Base-by-base conservation (phyloP, 2,329 filamentous ascomycete species). In the Blastomyces silverae region DNA sequence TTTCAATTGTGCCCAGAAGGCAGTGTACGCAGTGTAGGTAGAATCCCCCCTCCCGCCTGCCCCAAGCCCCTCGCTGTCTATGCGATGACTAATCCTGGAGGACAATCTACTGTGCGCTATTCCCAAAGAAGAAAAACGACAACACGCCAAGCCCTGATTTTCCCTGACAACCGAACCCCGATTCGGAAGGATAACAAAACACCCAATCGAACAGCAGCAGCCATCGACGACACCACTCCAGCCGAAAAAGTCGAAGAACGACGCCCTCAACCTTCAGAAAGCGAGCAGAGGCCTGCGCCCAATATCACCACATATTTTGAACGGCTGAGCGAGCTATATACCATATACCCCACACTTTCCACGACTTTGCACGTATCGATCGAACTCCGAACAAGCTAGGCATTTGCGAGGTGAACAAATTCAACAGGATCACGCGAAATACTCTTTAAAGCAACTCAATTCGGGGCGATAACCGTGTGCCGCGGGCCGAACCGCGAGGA, bases 71-170 rank as follows among this genome's bases (percentile, higher is more conserved):
- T n/a, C n/a, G n/a, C n/a, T n/a, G n/a, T 31, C 28, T 31, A 31
- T 31, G 28, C 28, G 31, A 34, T 39, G 55, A 57, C 55, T 57
- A 57, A 57, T 20, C 17, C 37, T 10, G 0, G 10, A 57, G 0
- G n/a, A 13, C 11, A 7, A 28, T 17, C 10, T 2, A 17, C 3
- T 13, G 10, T 13, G 3, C 37, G 22, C 37, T 59, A 59, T 42
- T 59, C 37, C 56, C n/a, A 37, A 59, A 59, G n/a, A 10, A 22
- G 56, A 22, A 61, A 61, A 61, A 61, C 48, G 44, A 50, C 52
- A 64, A 64, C 50, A 64, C 37, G 48, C 59, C 63, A 60, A 64
- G 57, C 46, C 44, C 10, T 50, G n/a, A 25, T 6, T 31, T 34
- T n/a, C 53, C 62, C n/a, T 15, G 20, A 46, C 53, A 63, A 63